Conservation (phyloP, 208 protist species). For the Crithidia bombi region DNA sequence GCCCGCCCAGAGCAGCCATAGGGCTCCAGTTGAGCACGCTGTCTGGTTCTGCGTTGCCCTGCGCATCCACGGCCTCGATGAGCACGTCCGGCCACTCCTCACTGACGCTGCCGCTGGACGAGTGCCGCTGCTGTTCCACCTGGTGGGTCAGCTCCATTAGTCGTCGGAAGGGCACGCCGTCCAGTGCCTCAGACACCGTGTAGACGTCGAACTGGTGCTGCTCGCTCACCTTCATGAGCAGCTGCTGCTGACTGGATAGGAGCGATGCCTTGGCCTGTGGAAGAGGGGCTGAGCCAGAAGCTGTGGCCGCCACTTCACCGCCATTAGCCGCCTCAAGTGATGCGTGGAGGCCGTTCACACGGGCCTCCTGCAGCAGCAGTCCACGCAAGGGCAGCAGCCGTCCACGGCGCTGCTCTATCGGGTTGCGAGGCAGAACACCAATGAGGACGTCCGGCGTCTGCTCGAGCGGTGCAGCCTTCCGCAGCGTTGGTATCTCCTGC, state of each 20-base stretch:
- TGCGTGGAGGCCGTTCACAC: not conserved
- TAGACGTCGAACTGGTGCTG: slow-evolving; percentile 40
- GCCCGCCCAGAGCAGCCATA: slow-evolving; percentile 12
- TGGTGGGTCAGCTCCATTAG: slow-evolving; percentile 28
- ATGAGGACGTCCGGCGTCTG: slow-evolving; percentile 18
- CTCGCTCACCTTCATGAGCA: slow-evolving; percentile 8
- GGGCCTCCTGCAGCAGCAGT: not conserved
- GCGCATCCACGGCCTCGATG: slow-evolving; percentile 25
- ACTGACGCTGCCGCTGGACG: not conserved
- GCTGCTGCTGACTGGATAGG: slow-evolving; percentile 7
- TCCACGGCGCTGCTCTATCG: slow-evolving; percentile 25
- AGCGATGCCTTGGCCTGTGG: not conserved
- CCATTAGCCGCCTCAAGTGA: not conserved
- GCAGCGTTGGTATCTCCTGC: not conserved
- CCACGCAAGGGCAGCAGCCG: slow-evolving; percentile 28
- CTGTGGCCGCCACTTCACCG: not conserved
- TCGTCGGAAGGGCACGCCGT: slow-evolving; percentile 34
- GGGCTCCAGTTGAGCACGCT: slow-evolving; percentile 38
- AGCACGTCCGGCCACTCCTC: slow-evolving; percentile 12
- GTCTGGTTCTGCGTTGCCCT: slow-evolving; percentile 29
- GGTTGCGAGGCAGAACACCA: slow-evolving; percentile 26
- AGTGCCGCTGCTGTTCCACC: slow-evolving; percentile 10
- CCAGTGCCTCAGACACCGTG: slow-evolving; percentile 39
- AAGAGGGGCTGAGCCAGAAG: not conserved
- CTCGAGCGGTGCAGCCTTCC: slow-evolving; percentile 11